Evolutionary conservation across 306 rosid genomes (phyloP).

Genomic region (Casuarina glauca): DNA sequence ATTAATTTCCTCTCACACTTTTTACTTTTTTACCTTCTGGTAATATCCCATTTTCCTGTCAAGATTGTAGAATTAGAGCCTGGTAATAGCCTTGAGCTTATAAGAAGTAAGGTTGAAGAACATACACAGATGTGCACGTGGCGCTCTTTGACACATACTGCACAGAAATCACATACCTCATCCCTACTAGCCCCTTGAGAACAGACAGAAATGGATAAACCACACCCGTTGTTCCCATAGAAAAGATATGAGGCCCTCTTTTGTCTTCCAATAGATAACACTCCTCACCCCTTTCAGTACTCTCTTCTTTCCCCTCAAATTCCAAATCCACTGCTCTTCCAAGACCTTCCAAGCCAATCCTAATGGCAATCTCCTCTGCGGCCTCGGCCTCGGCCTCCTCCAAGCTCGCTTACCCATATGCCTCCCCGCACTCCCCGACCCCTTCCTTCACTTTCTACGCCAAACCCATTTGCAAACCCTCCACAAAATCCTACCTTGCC

Average conservation of each 20-base stretch:
- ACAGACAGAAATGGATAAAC: slow-evolving; percentile 47
- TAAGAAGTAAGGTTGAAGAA: background rate
- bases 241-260: slow-evolving; percentile 37
- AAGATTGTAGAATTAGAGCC: too few relatives aligned
- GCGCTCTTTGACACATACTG: background rate
- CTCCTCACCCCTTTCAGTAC: background rate
- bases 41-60: too few relatives aligned
- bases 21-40: too few relatives aligned
- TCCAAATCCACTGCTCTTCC: background rate
- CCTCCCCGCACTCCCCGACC: slow-evolving; percentile 27
- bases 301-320: background rate
- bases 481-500: slow-evolving; percentile 41
- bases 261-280: slow-evolving; percentile 42
- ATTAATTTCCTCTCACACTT: background rate
- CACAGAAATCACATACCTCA: slow-evolving; percentile 25
- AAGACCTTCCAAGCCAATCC: background rate
- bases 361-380: slow-evolving; percentile 58
- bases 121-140: slow-evolving; percentile 14
- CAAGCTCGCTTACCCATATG: slow-evolving; percentile 40
- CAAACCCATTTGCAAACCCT: slow-evolving; percentile 36
- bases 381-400: slow-evolving; percentile 46
- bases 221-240: background rate
- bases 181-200: slow-evolving; percentile 13
- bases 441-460: slow-evolving; percentile 23
- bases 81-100: too few relatives aligned